These are phyloP conservation scores for Microdochium paspali DNA, from an alignment of 2,329 filamentous ascomycete genomes.

Conservation along the genomic window DNA sequence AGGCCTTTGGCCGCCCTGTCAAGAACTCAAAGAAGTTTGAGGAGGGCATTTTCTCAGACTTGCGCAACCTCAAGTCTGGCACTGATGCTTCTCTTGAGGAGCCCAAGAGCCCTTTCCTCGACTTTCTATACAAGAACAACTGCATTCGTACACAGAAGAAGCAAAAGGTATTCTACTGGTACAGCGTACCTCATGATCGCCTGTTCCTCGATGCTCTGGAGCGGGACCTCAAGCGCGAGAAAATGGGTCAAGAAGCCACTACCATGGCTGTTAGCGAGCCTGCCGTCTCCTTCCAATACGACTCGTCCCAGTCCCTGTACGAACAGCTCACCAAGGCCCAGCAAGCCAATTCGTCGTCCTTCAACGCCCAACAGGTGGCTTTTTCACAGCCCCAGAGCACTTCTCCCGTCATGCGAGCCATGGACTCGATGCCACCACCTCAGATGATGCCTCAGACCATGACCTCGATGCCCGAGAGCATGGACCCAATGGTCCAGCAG, in stretches of 20 bases:
- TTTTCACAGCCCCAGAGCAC: slow-evolving; percentile 70
- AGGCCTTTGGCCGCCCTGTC: slow-evolving; percentile 94
- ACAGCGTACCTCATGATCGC: slow-evolving; percentile 95
- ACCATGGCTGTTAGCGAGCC: slow-evolving; percentile 96
- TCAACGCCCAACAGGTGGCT: slow-evolving; percentile 66
- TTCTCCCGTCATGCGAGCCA: slow-evolving; percentile 81
- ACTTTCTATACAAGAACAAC: slow-evolving; percentile 99
- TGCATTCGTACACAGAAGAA: slow-evolving; percentile 99
- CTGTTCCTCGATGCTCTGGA: slow-evolving; percentile 96
- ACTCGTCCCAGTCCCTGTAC: slow-evolving; percentile 97
- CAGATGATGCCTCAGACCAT: slow-evolving; percentile 60
- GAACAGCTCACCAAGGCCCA: slow-evolving; percentile 99
- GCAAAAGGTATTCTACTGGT: slow-evolving; percentile 99
- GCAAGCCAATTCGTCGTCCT: slow-evolving; percentile 96
- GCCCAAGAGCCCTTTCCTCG: slow-evolving; percentile 95
- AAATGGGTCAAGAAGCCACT: slow-evolving; percentile 96
- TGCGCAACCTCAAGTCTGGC: slow-evolving; percentile 95
- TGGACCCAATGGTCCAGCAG: slow-evolving; percentile 68
- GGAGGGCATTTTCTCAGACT: slow-evolving; percentile 97
- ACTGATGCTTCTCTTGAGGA: slow-evolving; percentile 97
- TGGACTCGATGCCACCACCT: slow-evolving; percentile 90
- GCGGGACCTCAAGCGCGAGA: slow-evolving; percentile 95
- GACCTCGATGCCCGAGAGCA: slow-evolving; percentile 49
- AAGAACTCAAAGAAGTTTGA: slow-evolving; percentile 99
- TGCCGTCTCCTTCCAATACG: slow-evolving; percentile 95